Percentiles rank a stretch among this genome's conserved stretches.
Conservation (phyloP, 306 rosid species). For the Cucurbita pepo region DNA sequence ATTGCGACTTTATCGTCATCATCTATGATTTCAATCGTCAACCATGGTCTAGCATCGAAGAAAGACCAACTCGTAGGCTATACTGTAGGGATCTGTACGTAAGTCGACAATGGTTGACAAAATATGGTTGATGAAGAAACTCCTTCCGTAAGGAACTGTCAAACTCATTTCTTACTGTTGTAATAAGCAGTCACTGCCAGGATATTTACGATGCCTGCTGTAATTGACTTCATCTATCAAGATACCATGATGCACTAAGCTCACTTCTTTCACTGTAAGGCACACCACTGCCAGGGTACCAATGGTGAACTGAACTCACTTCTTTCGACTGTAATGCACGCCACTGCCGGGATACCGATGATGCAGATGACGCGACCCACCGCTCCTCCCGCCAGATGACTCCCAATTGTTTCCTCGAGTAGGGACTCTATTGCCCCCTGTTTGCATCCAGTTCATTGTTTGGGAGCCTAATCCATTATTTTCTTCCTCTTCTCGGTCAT, state of each 20-base stretch:
- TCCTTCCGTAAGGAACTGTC: neutral
- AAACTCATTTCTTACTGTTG: slow-evolving; percentile 28
- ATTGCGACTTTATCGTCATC: neutral
- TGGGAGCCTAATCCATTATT: slow-evolving; percentile 73
- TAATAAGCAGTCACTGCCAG: slow-evolving; percentile 42
- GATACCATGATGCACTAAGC: neutral
- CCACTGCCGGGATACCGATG: slow-evolving; percentile 59
- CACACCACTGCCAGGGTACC: slow-evolving; percentile 45
- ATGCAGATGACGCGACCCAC: slow-evolving; percentile 60
- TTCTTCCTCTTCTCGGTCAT: slow-evolving; percentile 97
- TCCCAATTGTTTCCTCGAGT: slow-evolving; percentile 55
- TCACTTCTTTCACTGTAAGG: slow-evolving; percentile 48
- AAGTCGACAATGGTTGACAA: neutral
- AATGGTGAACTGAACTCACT: slow-evolving; percentile 23
- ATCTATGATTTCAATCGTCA: neutral
- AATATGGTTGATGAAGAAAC: neutral
- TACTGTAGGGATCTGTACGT: neutral
- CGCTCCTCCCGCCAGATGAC: slow-evolving; percentile 45
- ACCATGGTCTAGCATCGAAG: neutral
- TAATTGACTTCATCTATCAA: neutral
- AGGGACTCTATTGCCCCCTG: slow-evolving; percentile 36
- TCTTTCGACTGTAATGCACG: slow-evolving; percentile 51
- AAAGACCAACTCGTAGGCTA: neutral
- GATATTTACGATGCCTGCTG: slow-evolving; percentile 29
- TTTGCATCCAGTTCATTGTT: slow-evolving; percentile 57